A percentile compares a stretch with the other conserved stretches of the same genome.
phyloP scores from a whole-genome alignment of 768 basidiomycete species.

The Nidularia pulvinata region DNA sequence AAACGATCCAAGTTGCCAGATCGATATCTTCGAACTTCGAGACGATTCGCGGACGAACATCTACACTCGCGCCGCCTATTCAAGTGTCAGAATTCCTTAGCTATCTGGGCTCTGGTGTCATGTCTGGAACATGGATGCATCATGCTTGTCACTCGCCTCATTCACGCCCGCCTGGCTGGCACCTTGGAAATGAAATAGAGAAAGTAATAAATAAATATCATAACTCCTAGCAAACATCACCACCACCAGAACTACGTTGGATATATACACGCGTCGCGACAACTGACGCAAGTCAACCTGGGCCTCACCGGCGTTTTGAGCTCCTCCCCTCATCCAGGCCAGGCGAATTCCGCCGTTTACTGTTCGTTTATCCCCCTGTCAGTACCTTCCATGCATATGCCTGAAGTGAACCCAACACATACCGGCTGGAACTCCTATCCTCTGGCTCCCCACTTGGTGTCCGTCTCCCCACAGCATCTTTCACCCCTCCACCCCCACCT shows the following conservation, averaged over 20 bases:
- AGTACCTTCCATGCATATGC: background rate
- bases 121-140: too few relatives aligned
- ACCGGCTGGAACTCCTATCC: slow-evolving; percentile 63
- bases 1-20: too few relatives aligned
- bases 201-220: background rate
- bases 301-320: slow-evolving; percentile 65
- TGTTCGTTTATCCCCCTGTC: slow-evolving; percentile 16
- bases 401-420: slow-evolving; percentile 11
- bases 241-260: background rate
- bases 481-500: slow-evolving; percentile 46
- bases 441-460: slow-evolving; percentile 71
- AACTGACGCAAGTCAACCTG: too few relatives aligned
- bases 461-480: slow-evolving; percentile 39
- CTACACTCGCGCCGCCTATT: too few relatives aligned
- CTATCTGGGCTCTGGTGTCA: too few relatives aligned
- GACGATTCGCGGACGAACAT: too few relatives aligned
- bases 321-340: slow-evolving; percentile 65
- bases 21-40: too few relatives aligned
- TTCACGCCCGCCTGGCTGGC: too few relatives aligned
- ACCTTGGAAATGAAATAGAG: background rate
- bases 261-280: slow-evolving; percentile 9
- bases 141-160: too few relatives aligned
- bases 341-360: slow-evolving; percentile 78
- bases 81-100: too few relatives aligned
- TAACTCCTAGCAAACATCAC: background rate